A percentile compares a stretch with the other conserved stretches of the same genome.
Conservation (phyloP, 2,329 filamentous ascomycete genomes). For the Neofusicoccum sp. region DNA sequence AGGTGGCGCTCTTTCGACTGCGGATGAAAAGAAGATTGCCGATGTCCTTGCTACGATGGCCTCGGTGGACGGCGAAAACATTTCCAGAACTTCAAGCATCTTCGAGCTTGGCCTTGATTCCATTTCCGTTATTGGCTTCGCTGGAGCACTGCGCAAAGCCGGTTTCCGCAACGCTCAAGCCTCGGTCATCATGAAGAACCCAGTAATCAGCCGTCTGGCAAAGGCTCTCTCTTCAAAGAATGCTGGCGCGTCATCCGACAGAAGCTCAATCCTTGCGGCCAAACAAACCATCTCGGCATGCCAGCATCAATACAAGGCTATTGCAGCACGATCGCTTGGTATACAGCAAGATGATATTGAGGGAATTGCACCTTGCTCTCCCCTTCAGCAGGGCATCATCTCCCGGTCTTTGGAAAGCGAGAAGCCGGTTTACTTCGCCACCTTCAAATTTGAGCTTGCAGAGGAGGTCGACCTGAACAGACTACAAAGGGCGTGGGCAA, state of each 20-base stretch:
- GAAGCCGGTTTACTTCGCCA: slow-evolving; percentile 70
- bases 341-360: slow-evolving; percentile 59
- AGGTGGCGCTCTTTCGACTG: slow-evolving; percentile 31
- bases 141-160: slow-evolving; percentile 59
- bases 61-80: slow-evolving; percentile 41
- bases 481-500: slow-evolving; percentile 59
- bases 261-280: slow-evolving; percentile 46
- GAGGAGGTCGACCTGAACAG: slow-evolving; percentile 43
- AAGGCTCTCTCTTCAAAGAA: slow-evolving; percentile 29
- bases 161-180: slow-evolving; percentile 63
- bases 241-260: slow-evolving; percentile 3
- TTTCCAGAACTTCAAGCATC: slow-evolving; percentile 63
- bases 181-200: slow-evolving; percentile 63
- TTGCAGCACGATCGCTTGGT: slow-evolving; percentile 54
- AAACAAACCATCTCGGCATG: slow-evolving; percentile 64
- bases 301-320: slow-evolving; percentile 58
- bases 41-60: slow-evolving; percentile 56
- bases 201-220: slow-evolving; percentile 42
- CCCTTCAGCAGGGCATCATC: slow-evolving; percentile 84
- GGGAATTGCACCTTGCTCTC: slow-evolving; percentile 76
- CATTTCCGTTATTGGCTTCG: slow-evolving; percentile 73
- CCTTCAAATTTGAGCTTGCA: slow-evolving; percentile 62
- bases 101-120: slow-evolving; percentile 89
- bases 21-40: slow-evolving; percentile 50
- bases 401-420: slow-evolving; percentile 62